phyloP scores from a whole-genome alignment of 371 early-diverging fungal species.

The Circinella umbellata region DNA sequence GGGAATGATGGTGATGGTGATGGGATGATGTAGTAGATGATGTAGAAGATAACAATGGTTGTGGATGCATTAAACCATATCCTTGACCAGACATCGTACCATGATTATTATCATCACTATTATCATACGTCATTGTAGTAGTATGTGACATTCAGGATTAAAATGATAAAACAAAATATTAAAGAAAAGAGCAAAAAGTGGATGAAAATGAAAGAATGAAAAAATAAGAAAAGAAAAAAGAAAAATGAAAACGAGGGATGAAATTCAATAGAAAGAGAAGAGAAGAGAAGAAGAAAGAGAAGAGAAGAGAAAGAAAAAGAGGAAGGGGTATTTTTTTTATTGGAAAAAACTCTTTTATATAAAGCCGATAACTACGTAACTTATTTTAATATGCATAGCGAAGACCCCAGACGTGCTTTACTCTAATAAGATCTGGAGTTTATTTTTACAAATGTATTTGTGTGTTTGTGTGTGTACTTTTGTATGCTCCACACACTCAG shows the following conservation, averaged over 20 bases:
- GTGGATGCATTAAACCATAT: not conserved
- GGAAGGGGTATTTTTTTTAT: not conserved
- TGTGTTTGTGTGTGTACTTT: no score
- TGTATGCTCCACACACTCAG: no score
- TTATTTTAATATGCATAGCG: no score
- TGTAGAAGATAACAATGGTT: not conserved
- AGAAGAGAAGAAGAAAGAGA: not conserved
- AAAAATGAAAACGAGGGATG: not conserved
- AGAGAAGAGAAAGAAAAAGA: slow-evolving; percentile 12
- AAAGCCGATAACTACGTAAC: not conserved
- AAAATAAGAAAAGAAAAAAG: not conserved
- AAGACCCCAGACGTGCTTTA: no score
- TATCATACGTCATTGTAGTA: slow-evolving; percentile 8
- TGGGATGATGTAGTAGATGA: slow-evolving; percentile 2
- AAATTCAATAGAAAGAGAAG: not conserved
- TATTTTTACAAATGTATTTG: no score
- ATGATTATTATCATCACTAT: slow-evolving; percentile 2
- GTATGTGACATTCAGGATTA: not conserved
- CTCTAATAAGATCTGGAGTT: no score
- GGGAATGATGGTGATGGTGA: not conserved
- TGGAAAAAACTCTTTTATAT: not conserved
- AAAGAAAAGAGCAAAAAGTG: not conserved
- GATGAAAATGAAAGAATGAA: not conserved
- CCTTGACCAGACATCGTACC: not conserved
- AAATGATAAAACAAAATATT: not conserved